Base-by-base conservation (phyloP, 306 rosid genomes). In the Amphicarpaea edgeworthii region DNA sequence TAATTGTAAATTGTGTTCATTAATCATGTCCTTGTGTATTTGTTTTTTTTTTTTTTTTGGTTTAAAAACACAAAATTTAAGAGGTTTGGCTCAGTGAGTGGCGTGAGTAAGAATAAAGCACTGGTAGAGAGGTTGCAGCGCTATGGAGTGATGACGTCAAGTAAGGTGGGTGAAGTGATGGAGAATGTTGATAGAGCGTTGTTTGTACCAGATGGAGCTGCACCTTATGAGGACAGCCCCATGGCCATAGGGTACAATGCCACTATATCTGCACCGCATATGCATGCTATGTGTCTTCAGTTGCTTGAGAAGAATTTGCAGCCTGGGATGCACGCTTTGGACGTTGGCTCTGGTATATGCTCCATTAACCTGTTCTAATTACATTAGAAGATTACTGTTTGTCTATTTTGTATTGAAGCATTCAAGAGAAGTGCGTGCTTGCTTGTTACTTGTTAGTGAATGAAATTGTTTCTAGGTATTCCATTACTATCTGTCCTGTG, bases 221-320 rank as follows among this genome's bases (percentile, higher is more conserved):
- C 84, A 1, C 76, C 98, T 34, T 96, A 96, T 82, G 88, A 78
- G 11, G 99, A 96, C 50, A 87, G 86, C 60, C 98, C 99, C 53
- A 65, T 92, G 93, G 75, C 94, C 0, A 92, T 96, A 67, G 99
- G 99, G 17, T 92, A 87, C 73, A 96, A 96, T 86, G 99, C 89
- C 55, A 96, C 99, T 43, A 96, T 96, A 77, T 96, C 99, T 77
- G 99, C 99, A 21, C 99, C 99, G 58, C 99, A 96, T 66, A 96
- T 96, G 99, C 99, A 96, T 42, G 99, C 93, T 5, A 92, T 82
- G 12, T 96, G 99, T 85, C 98, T 96, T 77, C 91, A 92, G 67
- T 85, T 96, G 81, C 86, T 96, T 76, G 93, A 92, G 78, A 61
- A 92, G 65, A 81, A 96, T 76, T 85, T 96, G 92, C 90, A 83